phyloP scores from a whole-genome alignment of 805 yeast genomes.

The Sungouiozyma ichnusensis region DNA sequence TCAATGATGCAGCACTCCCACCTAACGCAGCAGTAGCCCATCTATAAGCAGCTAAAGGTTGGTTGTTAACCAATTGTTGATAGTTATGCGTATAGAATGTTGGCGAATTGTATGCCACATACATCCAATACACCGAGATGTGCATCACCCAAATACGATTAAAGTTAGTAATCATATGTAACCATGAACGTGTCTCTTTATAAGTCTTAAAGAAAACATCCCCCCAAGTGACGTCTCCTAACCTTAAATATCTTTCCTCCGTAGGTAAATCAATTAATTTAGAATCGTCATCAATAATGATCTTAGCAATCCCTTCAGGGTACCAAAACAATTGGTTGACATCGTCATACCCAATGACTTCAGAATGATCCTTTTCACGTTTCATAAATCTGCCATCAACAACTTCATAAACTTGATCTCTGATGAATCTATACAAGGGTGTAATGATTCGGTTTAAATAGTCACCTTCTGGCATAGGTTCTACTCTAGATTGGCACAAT shows the following conservation, averaged over 20 bases:
- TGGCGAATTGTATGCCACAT: slow-evolving; percentile 86
- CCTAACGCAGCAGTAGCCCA: slow-evolving; percentile 93
- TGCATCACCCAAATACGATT: slow-evolving; percentile 98
- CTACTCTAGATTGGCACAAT: slow-evolving; percentile 77
- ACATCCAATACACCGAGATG: slow-evolving; percentile 86
- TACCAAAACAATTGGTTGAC: slow-evolving; percentile 98
- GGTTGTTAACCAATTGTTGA: slow-evolving; percentile 69
- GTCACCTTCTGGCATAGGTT: slow-evolving; percentile 80
- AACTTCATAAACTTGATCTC: slow-evolving; percentile 74
- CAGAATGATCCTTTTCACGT: slow-evolving; percentile 77
- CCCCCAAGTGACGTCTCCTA: slow-evolving; percentile 90
- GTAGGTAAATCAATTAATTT: slow-evolving; percentile 83
- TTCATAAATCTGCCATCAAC: slow-evolving; percentile 73
- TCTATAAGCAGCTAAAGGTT: slow-evolving; percentile 79
- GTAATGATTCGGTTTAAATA: slow-evolving; percentile 86
- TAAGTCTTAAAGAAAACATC: slow-evolving; percentile 91
- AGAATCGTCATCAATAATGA: slow-evolving; percentile 69
- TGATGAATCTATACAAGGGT: slow-evolving; percentile 72
- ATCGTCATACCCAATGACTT: slow-evolving; percentile 89
- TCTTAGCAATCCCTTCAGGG: slow-evolving; percentile 95
- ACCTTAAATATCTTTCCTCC: slow-evolving; percentile 77
- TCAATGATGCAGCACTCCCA: slow-evolving; percentile 73
- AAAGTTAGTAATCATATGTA: slow-evolving; percentile 88
- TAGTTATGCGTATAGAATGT: slow-evolving; percentile 82
- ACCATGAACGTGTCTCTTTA: slow-evolving; percentile 94